Percentiles rank a stretch among this genome's conserved stretches.
phyloP scores from a whole-genome alignment of 306 rosid species.

The Gillenia trifoliata region DNA sequence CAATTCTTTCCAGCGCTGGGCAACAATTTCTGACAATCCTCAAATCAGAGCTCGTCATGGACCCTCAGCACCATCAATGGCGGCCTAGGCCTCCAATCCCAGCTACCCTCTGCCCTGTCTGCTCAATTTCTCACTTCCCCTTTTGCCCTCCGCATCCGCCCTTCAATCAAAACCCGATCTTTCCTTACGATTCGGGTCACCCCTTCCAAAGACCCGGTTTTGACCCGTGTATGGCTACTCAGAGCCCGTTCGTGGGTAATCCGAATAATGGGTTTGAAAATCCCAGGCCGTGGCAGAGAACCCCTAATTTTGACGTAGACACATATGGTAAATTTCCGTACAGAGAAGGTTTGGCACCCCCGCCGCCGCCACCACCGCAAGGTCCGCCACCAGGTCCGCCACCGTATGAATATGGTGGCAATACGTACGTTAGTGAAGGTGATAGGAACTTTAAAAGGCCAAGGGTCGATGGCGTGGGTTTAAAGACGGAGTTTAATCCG shows the following conservation, averaged over 20 bases:
- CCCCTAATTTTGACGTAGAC: conserved; percentile 27
- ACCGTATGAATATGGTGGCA: conserved; percentile 21
- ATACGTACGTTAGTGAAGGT: conserved; percentile 26
- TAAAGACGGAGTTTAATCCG: conserved; percentile 13
- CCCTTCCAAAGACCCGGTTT: conserved; percentile 18
- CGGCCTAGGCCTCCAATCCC: conserved; percentile 40
- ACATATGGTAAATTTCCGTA: conserved; percentile 21
- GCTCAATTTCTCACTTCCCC: conserved; percentile 46
- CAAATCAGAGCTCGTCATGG: conserved; percentile 9
- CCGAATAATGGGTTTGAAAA: conserved; percentile 22
- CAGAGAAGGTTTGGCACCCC: conserved; percentile 14
- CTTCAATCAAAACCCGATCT: conserved; percentile 34
- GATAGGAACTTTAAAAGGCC: conserved; percentile 60
- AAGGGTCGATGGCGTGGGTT: conserved; percentile 41
- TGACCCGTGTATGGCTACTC: conserved; percentile 22
- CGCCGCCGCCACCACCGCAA: not conserved
- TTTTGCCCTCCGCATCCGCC: conserved; percentile 49
- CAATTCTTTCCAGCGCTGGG: not conserved
- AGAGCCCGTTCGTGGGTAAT: conserved; percentile 13
- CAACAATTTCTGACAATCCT: not conserved
- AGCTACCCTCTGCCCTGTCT: conserved; percentile 35
- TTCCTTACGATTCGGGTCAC: conserved; percentile 15
- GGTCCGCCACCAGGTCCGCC: conserved; percentile 9
- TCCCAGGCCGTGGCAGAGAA: conserved; percentile 25
- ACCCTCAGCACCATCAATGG: conserved; percentile 45